These are phyloP conservation scores for Russula olivacea DNA, from an alignment of 768 basidiomycete genomes.

Conservation along the genomic window DNA sequence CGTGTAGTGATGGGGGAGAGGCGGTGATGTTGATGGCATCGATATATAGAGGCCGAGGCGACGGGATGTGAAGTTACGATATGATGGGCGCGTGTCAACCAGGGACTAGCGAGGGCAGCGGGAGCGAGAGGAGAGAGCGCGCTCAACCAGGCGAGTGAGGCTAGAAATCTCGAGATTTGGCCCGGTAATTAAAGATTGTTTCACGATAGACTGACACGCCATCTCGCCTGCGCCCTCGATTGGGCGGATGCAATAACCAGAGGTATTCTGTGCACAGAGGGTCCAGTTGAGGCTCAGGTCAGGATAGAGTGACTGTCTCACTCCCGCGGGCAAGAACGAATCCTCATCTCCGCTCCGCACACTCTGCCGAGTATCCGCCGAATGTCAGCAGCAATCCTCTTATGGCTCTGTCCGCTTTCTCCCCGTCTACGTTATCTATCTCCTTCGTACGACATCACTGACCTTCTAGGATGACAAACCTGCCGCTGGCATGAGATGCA, in stretches of 20 bases:
- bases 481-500: conserved; percentile 69
- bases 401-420: neutral
- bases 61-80: neutral
- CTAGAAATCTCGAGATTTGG: neutral
- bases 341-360: no score
- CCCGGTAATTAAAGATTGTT: neutral
- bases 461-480: conserved; percentile 61
- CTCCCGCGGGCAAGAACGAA: neutral
- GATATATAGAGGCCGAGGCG: conserved; percentile 5
- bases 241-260: no score
- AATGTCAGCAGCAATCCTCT: neutral
- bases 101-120: neutral
- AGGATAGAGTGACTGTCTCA: neutral
- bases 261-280: neutral
- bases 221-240: neutral
- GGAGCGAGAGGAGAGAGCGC: neutral
- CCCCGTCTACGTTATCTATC: no score
- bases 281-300: neutral
- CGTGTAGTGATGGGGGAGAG: conserved; percentile 6
- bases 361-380: neutral
- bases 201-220: neutral
- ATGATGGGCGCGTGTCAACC: conserved; percentile 7
- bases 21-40: conserved; percentile 21
- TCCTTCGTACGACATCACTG: neutral
- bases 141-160: neutral